These are phyloP conservation scores for Pilasporangium apinafurcum DNA, from an alignment of 352 stramenopile genomes.

Conservation along the genomic window DNA sequence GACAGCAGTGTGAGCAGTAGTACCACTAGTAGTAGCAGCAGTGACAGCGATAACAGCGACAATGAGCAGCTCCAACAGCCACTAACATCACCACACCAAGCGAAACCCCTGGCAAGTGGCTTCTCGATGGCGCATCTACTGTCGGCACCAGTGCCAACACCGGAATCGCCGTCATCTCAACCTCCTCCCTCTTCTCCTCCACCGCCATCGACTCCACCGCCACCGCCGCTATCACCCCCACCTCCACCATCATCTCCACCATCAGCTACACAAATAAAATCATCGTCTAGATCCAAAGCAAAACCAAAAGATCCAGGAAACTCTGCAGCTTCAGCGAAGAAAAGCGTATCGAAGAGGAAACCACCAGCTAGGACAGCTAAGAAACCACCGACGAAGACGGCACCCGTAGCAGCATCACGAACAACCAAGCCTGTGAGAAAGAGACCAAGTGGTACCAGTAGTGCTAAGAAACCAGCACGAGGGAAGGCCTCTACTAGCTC, in stretches of 20 bases:
- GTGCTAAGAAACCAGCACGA: too few species aligned
- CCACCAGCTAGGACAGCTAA: slow-evolving; percentile 6
- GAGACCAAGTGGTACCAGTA: too few species aligned
- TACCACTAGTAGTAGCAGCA: slow-evolving; percentile 29
- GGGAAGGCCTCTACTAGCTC: neutral
- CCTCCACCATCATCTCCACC: slow-evolving; percentile 6
- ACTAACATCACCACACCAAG: slow-evolving; percentile 22
- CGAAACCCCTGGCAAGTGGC: slow-evolving; percentile 11
- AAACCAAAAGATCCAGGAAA: slow-evolving; percentile 9
- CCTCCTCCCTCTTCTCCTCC: slow-evolving; percentile 17
- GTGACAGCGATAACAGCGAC: slow-evolving; percentile 38
- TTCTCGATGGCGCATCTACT: slow-evolving; percentile 11
- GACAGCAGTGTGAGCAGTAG: slow-evolving; percentile 31
- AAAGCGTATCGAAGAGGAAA: too few species aligned
- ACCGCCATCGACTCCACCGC: slow-evolving; percentile 14
- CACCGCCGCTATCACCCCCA: slow-evolving; percentile 14
- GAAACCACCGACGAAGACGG: slow-evolving; percentile 7
- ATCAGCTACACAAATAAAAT: slow-evolving; percentile 8
- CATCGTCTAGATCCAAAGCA: neutral
- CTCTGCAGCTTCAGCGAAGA: too few species aligned
- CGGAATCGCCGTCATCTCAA: slow-evolving; percentile 17
- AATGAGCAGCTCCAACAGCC: slow-evolving; percentile 18
- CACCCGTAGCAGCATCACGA: neutral
- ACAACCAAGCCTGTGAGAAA: neutral
- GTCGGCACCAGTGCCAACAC: too few species aligned